Conservation (phyloP, 306 rosid genomes). For the Fagus sylvatica region DNA sequence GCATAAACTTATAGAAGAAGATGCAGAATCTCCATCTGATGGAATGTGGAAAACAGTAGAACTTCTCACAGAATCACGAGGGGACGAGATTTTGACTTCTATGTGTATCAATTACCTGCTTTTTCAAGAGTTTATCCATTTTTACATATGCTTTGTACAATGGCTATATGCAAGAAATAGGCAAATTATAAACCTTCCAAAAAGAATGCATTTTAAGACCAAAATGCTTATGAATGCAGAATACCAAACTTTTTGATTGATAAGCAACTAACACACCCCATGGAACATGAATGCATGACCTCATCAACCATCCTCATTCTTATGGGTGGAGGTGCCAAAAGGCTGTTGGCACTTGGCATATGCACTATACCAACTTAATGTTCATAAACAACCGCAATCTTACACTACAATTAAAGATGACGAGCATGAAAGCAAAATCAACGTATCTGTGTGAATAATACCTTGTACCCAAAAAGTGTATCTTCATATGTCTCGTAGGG, state of each 20-base stretch:
- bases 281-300: not conserved
- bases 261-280: not conserved
- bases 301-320: not conserved
- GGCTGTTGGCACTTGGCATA: not conserved
- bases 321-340: not conserved
- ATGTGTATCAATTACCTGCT: not conserved
- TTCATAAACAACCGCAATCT: slow-evolving; percentile 10
- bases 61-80: no score
- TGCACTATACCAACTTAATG: not conserved
- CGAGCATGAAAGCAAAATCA: slow-evolving; percentile 5
- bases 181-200: slow-evolving; percentile 6
- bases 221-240: not conserved
- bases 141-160: not conserved
- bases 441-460: slow-evolving; percentile 18
- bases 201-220: slow-evolving; percentile 3
- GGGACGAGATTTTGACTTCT: no score
- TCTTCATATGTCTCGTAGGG: slow-evolving; percentile 98
- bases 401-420: not conserved
- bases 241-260: not conserved
- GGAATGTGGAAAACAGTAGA: no score
- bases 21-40: no score
- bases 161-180: slow-evolving; percentile 18
- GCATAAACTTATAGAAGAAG: no score
- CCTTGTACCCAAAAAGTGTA: slow-evolving; percentile 90
- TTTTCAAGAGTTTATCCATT: not conserved